Evolutionary conservation across 169 alveolate genomes (phyloP).

Genomic region (Amoebophrya sp.): DNA sequence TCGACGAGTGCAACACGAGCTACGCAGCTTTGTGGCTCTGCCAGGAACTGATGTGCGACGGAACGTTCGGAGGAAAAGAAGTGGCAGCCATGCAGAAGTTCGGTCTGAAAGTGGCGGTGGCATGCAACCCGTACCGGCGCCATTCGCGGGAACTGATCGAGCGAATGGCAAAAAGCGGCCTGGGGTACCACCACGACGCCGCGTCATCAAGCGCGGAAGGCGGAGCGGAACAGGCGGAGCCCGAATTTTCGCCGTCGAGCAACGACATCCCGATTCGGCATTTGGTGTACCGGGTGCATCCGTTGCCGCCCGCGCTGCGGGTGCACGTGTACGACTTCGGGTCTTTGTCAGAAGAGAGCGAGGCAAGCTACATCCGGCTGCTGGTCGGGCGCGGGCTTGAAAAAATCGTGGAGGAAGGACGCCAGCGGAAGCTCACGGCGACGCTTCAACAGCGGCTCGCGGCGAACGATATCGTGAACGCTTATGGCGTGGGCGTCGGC

Average conservation of each 20-base stretch:
- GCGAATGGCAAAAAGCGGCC: background rate
- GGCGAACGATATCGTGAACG: too few species aligned
- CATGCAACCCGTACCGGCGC: background rate
- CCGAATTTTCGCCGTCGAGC: background rate
- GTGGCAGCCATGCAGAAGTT: background rate
- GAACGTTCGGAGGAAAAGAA: background rate
- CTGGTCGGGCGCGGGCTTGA: background rate
- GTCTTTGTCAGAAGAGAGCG: background rate
- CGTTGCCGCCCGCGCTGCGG: background rate
- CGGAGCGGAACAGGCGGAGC: background rate
- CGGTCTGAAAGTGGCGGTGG: background rate
- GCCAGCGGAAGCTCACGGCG: background rate
- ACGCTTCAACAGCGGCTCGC: too few species aligned
- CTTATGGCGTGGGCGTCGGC: too few species aligned
- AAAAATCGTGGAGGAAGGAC: background rate
- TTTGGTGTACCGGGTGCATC: background rate
- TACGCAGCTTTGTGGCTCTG: background rate
- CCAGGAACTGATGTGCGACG: background rate
- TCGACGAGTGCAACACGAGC: slow-evolving; percentile 4
- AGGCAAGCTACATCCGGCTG: background rate
- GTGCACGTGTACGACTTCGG: background rate
- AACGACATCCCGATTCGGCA: background rate
- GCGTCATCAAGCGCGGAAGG: too few species aligned
- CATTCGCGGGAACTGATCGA: background rate
- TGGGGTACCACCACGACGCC: slow-evolving; percentile 2